A percentile compares a stretch with the other conserved stretches of the same genome.
Conservation (phyloP, 257 asterid genomes). For the Gentiana macrophylla region DNA sequence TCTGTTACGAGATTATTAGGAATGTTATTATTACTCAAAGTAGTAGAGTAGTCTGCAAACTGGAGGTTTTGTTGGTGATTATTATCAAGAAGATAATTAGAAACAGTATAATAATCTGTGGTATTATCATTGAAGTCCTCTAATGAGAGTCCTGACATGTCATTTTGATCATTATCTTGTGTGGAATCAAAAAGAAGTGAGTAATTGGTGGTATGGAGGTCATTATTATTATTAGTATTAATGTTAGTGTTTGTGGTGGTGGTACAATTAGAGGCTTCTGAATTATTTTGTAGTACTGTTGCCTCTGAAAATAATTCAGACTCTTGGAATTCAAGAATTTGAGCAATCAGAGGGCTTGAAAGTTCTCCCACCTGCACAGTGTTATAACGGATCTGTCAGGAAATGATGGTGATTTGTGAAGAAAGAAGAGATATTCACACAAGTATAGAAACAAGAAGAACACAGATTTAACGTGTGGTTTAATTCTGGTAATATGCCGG, state of each 20-base stretch:
- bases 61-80: slow-evolving; percentile 30
- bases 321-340: slow-evolving; percentile 55
- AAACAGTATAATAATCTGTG: slow-evolving; percentile 15
- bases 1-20: slow-evolving; percentile 12
- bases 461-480: too few relatives aligned
- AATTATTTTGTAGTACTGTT: slow-evolving; percentile 39
- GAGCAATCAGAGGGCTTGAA: slow-evolving; percentile 61
- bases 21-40: slow-evolving; percentile 15
- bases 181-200: slow-evolving; percentile 32
- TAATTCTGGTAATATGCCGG: too few relatives aligned
- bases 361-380: slow-evolving; percentile 39
- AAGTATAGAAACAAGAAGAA: too few relatives aligned
- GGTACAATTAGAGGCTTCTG: slow-evolving; percentile 59
- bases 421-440: too few relatives aligned
- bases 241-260: slow-evolving; percentile 22
- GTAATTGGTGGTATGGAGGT: slow-evolving; percentile 7
- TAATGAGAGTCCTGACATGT: slow-evolving; percentile 59
- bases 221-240: slow-evolving; percentile 5
- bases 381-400: too few relatives aligned
- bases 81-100: slow-evolving; percentile 19
- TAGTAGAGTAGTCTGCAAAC: slow-evolving; percentile 16
- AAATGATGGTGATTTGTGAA: too few relatives aligned
- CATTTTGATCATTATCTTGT: slow-evolving; percentile 42
- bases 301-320: slow-evolving; percentile 56
- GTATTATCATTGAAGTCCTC: slow-evolving; percentile 46